phyloP scores from a whole-genome alignment of 1,139 yeast genomes.

The Insectozyma bohioensis region DNA sequence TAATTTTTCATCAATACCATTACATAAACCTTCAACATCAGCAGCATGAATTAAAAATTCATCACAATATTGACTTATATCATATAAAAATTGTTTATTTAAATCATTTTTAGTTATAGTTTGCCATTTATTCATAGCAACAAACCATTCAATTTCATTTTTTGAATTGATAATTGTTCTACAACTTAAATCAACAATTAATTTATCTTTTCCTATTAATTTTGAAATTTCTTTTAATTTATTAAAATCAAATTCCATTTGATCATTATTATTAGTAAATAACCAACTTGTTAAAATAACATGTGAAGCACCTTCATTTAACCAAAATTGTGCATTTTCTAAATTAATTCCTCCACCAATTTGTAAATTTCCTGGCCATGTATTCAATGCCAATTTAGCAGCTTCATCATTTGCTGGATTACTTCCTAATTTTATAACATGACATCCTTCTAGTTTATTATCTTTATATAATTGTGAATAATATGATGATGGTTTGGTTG shows the following conservation, averaged over 20 bases:
- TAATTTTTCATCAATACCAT: conserved; percentile 81
- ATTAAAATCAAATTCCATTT: conserved; percentile 52
- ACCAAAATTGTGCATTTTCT: conserved; percentile 75
- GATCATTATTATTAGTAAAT: conserved; percentile 50
- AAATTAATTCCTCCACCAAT: conserved; percentile 90
- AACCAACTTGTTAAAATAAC: conserved; percentile 93
- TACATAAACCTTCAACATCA: conserved; percentile 94
- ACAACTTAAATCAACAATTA: conserved; percentile 93
- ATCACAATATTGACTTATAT: conserved; percentile 64
- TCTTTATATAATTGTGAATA: conserved; percentile 71
- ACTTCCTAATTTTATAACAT: conserved; percentile 88
- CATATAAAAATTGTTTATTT: conserved; percentile 48
- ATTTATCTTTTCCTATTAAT: conserved; percentile 58
- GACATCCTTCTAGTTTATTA: conserved; percentile 69
- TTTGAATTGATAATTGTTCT: conserved; percentile 41
- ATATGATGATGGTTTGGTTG: conserved; percentile 70
- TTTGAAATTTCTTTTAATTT: conserved; percentile 49
- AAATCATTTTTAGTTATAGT: conserved; percentile 70
- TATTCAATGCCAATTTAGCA: conserved; percentile 68
- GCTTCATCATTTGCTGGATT: conserved; percentile 75
- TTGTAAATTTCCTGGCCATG: conserved; percentile 78
- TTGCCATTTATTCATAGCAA: conserved; percentile 98
- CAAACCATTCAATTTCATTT: conserved; percentile 63
- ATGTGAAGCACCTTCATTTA: conserved; percentile 68
- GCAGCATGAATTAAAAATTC: conserved; percentile 97